Evolutionary conservation across 2,329 filamentous ascomycete species (phyloP).

Genomic region (Aspergillus fijiensis): DNA sequence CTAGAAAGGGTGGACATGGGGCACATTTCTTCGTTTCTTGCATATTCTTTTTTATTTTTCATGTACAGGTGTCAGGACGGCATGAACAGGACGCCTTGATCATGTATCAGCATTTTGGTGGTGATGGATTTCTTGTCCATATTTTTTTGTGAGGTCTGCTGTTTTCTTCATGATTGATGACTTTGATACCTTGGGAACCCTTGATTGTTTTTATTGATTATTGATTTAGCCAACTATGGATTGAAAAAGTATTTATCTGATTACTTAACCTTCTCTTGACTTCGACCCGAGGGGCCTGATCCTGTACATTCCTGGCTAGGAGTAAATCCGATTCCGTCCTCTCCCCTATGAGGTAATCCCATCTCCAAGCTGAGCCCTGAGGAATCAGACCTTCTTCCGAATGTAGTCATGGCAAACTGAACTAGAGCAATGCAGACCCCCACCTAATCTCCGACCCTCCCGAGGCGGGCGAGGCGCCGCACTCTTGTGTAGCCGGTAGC

Average conservation of each 20-base stretch:
- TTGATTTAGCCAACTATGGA: background rate
- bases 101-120: background rate
- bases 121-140: background rate
- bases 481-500: too few species aligned
- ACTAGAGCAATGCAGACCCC: too few species aligned
- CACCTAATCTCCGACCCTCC: too few species aligned
- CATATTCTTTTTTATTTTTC: slow-evolving; percentile 2
- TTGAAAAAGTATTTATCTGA: background rate
- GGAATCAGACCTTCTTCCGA: too few species aligned
- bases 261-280: background rate
- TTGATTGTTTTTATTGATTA: background rate
- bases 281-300: too few species aligned
- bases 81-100: background rate
- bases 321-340: too few species aligned
- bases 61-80: background rate
- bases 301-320: too few species aligned
- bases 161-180: background rate
- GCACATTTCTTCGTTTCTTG: background rate
- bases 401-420: too few species aligned
- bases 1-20: background rate
- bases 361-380: too few species aligned
- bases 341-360: too few species aligned
- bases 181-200: background rate
- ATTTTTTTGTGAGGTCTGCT: background rate
- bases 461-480: too few species aligned